These are phyloP conservation scores for Hypomyces perniciosus DNA, from an alignment of 2,329 filamentous ascomycete genomes.

Conservation along the genomic window DNA sequence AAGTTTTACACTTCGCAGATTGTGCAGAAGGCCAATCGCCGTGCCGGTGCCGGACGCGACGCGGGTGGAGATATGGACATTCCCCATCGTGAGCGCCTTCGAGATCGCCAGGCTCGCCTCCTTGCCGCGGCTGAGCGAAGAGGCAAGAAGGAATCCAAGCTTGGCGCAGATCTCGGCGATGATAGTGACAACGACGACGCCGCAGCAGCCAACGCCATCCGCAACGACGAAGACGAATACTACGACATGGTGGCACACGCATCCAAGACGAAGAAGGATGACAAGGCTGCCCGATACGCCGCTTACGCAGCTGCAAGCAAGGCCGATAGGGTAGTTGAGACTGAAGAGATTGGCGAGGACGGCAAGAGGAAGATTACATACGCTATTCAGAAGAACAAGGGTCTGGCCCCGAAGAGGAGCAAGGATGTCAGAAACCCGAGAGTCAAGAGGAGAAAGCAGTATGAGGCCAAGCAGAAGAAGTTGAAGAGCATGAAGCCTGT, in stretches of 20 bases:
- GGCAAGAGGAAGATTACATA: constrained; percentile 92
- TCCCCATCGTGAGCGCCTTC: constrained; percentile 81
- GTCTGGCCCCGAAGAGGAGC: constrained; percentile 78
- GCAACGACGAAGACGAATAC: constrained; percentile 65
- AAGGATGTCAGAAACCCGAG: constrained; percentile 93
- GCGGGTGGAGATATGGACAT: constrained; percentile 76
- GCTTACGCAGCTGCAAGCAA: constrained; percentile 57
- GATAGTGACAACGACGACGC: constrained; percentile 65
- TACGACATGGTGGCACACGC: constrained; percentile 79
- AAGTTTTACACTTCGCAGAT: constrained; percentile 99
- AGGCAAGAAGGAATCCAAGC: constrained; percentile 59
- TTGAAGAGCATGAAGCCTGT: constrained; percentile 76
- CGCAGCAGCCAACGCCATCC: constrained; percentile 43
- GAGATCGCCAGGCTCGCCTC: constrained; percentile 78
- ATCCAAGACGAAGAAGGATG: constrained; percentile 65
- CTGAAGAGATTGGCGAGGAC: constrained; percentile 67
- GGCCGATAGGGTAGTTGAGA: constrained; percentile 56
- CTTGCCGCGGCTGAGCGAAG: constrained; percentile 84
- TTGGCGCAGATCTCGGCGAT: constrained; percentile 62
- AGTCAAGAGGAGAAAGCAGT: constrained; percentile 98
- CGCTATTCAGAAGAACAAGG: constrained; percentile 96
- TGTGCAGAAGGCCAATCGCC: constrained; percentile 86
- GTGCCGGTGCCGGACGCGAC: constrained; percentile 64
- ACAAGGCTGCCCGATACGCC: constrained; percentile 55
- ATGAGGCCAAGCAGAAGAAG: constrained; percentile 96